Evolutionary conservation across 176 grass and related monocot species (phyloP), one percentile per base, ranked within the genome.

Genomic region (Typha latifolia): DNA sequence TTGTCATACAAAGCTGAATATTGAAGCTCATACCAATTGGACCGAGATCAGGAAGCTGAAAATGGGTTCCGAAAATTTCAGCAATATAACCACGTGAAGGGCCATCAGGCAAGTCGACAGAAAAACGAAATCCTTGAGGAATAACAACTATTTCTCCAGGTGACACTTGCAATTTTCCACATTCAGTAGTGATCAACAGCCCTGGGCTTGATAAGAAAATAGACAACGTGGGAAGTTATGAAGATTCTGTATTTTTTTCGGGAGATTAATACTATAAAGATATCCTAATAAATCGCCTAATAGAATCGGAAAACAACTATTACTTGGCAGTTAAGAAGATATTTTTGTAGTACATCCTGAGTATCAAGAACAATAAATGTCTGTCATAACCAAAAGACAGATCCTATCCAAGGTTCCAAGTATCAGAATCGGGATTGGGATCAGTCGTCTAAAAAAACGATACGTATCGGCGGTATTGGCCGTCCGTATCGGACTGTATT

Each of bases 41-140:
- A 53, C 85, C 93, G 48, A 97, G 93, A 75, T 97, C 88, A 82
- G 88, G 85, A 70, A 97, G 93, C 49, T 91, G 88, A 69, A 91
- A 97, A 75, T 97, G 93, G 49, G 80, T 68, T 5, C 93, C 93
- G 4, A 91, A 97, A 52, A 97, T 86, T 80, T 97, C 93, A 4
- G 88, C 87, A 76, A 91, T 81, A 55, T 91, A 96, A 47, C 88
- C 93, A 3, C 93, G 82, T 1, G 85, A 97, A 67, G 85, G 85
- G 16, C 93, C 93, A 62, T 91, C 82, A 3, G 83, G 88, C 29
- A 97, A 77, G 69, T 82, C 73, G 19, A 91, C 66, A 1, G 80
- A 80, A 34, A 97, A 97, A 69, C 85, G 93, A 66, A 97, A 91
- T 6, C 93, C 93, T 67, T 91, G 93, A 47, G 93, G 93, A 43